These are phyloP conservation scores for Trichoderma virens DNA, from an alignment of 495 filamentous ascomycete species.

Conservation along the genomic window DNA sequence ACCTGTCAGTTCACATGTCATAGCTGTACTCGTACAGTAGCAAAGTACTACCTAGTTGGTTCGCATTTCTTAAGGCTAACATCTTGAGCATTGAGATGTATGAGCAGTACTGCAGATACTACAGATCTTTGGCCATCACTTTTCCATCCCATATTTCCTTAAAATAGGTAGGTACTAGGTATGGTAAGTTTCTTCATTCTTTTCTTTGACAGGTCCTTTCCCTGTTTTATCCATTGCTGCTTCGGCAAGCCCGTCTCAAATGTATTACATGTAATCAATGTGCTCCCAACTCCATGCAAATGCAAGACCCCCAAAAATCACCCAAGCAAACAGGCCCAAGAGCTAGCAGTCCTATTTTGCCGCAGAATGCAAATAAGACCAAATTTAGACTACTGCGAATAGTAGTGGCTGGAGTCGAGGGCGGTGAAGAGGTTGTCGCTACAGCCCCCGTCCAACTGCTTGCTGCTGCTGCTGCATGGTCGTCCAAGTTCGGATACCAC, in stretches of 20 bases:
- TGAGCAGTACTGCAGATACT: no score
- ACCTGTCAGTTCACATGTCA: not conserved
- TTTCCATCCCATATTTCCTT: no score
- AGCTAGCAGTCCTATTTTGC: not conserved
- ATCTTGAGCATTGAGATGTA: no score
- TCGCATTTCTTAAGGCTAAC: not conserved
- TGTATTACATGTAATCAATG: no score
- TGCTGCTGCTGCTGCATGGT: not conserved
- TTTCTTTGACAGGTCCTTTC: no score
- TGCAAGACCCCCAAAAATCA: not conserved
- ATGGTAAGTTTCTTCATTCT: no score
- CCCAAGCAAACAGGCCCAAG: not conserved
- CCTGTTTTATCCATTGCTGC: no score
- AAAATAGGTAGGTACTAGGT: no score
- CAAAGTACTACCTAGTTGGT: no score
- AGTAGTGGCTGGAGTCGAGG: not conserved
- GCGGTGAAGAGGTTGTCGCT: not conserved
- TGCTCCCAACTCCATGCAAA: slow-evolving; percentile 5
- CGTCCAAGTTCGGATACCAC: not conserved
- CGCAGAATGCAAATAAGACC: not conserved
- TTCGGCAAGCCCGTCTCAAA: no score
- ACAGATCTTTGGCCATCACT: no score
- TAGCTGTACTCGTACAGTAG: no score
- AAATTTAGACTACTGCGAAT: not conserved
- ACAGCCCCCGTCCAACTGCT: not conserved